Evolutionary conservation across 495 filamentous ascomycete species (phyloP).

Genomic region (Penicillium roqueforti): DNA sequence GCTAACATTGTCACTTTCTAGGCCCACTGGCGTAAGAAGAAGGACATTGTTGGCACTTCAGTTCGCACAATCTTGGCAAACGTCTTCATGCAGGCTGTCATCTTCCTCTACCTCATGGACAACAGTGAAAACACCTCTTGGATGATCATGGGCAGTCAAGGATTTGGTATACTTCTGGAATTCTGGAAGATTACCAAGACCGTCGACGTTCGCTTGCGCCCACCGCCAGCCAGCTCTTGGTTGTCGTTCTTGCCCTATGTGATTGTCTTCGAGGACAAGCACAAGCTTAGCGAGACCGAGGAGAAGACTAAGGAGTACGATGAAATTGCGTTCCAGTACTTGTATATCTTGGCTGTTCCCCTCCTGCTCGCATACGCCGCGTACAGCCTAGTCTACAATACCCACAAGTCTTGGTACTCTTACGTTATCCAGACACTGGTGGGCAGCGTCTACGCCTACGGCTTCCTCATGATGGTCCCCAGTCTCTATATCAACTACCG

Average conservation of each 20-base stretch:
- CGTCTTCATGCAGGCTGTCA: slow-evolving; percentile 94
- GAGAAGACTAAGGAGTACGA: slow-evolving; percentile 98
- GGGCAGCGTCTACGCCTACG: slow-evolving; percentile 94
- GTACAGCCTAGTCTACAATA: slow-evolving; percentile 89
- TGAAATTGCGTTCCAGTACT: slow-evolving; percentile 92
- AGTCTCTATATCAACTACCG: slow-evolving; percentile 98
- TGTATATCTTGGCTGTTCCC: slow-evolving; percentile 88
- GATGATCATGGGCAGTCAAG: slow-evolving; percentile 97
- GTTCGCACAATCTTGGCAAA: slow-evolving; percentile 95
- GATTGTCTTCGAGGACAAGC: slow-evolving; percentile 91
- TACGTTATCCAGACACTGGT: slow-evolving; percentile 90
- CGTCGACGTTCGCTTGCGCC: slow-evolving; percentile 81
- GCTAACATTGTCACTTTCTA: slow-evolving; percentile 21
- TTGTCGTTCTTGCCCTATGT: slow-evolving; percentile 78
- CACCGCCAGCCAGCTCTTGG: slow-evolving; percentile 55
- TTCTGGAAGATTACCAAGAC: slow-evolving; percentile 99
- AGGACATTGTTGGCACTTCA: slow-evolving; percentile 93
- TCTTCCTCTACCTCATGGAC: slow-evolving; percentile 97
- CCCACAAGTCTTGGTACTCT: slow-evolving; percentile 96
- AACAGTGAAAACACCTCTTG: slow-evolving; percentile 96
- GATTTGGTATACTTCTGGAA: slow-evolving; percentile 88
- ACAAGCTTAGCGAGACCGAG: slow-evolving; percentile 90
- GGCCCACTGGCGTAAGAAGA: slow-evolving; percentile 98
- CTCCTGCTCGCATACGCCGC: slow-evolving; percentile 81
- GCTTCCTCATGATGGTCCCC: slow-evolving; percentile 99